Base-by-base conservation (phyloP, 441 rosid genomes). In the Adansonia rubrostipa region DNA sequence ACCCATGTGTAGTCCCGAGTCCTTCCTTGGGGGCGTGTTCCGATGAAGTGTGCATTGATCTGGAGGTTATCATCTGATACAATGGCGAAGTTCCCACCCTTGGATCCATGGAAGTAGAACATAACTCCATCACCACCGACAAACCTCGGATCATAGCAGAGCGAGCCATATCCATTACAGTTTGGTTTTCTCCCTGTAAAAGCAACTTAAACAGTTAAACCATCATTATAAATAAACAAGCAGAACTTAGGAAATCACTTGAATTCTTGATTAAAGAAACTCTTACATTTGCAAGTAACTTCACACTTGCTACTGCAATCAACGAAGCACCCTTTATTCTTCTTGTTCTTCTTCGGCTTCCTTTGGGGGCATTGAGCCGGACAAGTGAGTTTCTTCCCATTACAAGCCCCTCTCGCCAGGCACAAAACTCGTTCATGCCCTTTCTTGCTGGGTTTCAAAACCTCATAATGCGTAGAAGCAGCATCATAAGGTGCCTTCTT, bases 1-100 rank as follows among this genome's bases (percentile, higher is more conserved):
- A 94, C 94, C 97, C 96, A 93, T 47, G 96, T 93, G 85, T 75
- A 93, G 87, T 93, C 96, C 3, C 97, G 88, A 9, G 88, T 86
- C 84, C 96, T 80, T 54, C 92, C 91, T 57, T 80, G 63, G 0
- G 97, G 97, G 24, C 96, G 77, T n/a, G 92, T 90, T 57, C 97
- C 97, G 0, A 93, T 92, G 80, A 94, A 87, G 77, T 90, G 97
- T 40, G 97, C 97, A 66, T 94, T 94, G 78, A 92, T 92, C 54
- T 94, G 98, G 78, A 92, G 88, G 76, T 82, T 87, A 1, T 88
- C 87, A 9, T 92, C 97, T 0, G 98, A 94, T 53, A 91, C 91
- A 2, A 94, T 88, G 11, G 96, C 96, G 44, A 94, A 94, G 91
- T 92, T 91, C 56, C 97, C 93, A 70, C 91, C 95, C 72, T 85